Evolutionary conservation across 495 filamentous ascomycete species (phyloP).

Genomic region (Tuber brumale): DNA sequence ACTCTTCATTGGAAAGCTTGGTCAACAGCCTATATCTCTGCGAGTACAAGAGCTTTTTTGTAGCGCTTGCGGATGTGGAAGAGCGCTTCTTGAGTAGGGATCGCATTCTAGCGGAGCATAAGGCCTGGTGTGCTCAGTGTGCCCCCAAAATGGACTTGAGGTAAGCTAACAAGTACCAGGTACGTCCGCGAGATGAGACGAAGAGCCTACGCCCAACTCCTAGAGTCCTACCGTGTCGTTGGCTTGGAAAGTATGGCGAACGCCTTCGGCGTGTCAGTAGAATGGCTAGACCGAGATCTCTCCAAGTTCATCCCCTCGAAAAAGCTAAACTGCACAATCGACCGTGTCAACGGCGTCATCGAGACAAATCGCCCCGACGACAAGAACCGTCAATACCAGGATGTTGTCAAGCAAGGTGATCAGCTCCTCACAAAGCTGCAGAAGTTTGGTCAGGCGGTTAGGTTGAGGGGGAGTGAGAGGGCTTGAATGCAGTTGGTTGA

Average conservation of each 20-base stretch:
- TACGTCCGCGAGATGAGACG: constrained; percentile 94
- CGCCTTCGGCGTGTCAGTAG: constrained; percentile 91
- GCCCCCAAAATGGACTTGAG: not conserved
- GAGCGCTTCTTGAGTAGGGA: constrained; percentile 89
- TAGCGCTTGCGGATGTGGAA: constrained; percentile 82
- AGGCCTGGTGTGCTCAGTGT: constrained; percentile 58
- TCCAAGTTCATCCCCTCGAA: constrained; percentile 94
- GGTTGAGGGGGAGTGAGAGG: constrained; percentile 88
- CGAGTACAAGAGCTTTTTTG: constrained; percentile 88
- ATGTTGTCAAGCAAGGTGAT: constrained; percentile 94
- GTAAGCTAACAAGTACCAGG: constrained; percentile 26
- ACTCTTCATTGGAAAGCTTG: constrained; percentile 71
- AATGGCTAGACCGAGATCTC: constrained; percentile 89
- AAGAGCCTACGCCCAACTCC: constrained; percentile 86
- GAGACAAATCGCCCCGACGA: constrained; percentile 96
- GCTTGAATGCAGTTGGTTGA: constrained; percentile 45
- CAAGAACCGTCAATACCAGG: constrained; percentile 98
- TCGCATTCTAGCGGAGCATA: constrained; percentile 88
- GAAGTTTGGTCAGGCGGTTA: constrained; percentile 94
- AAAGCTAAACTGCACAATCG: constrained; percentile 91
- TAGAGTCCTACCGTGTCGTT: constrained; percentile 97
- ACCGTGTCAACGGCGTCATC: constrained; percentile 94
- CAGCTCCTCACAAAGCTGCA: constrained; percentile 96
- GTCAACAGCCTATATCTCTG: constrained; percentile 88
- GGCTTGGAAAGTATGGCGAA: constrained; percentile 90